A percentile compares a stretch with the other conserved stretches of the same genome.
Evolutionary conservation across 106 monocot species (phyloP).

Genomic region (Phalaenopsis aphrodite): DNA sequence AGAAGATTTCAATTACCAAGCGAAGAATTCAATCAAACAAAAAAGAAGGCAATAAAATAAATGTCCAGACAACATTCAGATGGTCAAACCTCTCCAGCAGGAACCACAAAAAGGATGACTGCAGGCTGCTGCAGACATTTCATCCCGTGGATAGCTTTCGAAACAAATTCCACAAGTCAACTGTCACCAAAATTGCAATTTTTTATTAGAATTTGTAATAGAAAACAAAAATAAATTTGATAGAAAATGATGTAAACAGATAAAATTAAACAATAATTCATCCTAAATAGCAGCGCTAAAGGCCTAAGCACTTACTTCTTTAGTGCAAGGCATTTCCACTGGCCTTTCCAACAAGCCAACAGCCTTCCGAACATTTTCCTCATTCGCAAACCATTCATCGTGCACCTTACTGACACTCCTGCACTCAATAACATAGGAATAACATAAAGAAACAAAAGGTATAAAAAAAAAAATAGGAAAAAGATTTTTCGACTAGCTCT

Average conservation of each 20-base stretch:
- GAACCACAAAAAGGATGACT: constrained; percentile 81
- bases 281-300: neutral
- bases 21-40: neutral
- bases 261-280: neutral
- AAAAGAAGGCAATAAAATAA: neutral
- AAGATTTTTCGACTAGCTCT: neutral
- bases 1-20: neutral
- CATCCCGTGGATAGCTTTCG: constrained; percentile 52
- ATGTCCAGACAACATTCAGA: neutral
- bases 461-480: neutral
- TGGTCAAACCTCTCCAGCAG: constrained; percentile 90
- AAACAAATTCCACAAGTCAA: constrained; percentile 97
- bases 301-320: constrained; percentile 37
- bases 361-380: constrained; percentile 60
- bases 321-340: constrained; percentile 34
- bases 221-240: neutral
- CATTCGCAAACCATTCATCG: constrained; percentile 87
- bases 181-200: constrained; percentile 31
- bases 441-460: neutral
- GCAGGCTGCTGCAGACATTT: constrained; percentile 67
- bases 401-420: constrained; percentile 88
- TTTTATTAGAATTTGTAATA: neutral
- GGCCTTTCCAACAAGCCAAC: constrained; percentile 67
- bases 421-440: constrained; percentile 2
- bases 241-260: neutral